Conservation (phyloP, 169 alveolate species). For the Cryptosporidium meleagridis region DNA sequence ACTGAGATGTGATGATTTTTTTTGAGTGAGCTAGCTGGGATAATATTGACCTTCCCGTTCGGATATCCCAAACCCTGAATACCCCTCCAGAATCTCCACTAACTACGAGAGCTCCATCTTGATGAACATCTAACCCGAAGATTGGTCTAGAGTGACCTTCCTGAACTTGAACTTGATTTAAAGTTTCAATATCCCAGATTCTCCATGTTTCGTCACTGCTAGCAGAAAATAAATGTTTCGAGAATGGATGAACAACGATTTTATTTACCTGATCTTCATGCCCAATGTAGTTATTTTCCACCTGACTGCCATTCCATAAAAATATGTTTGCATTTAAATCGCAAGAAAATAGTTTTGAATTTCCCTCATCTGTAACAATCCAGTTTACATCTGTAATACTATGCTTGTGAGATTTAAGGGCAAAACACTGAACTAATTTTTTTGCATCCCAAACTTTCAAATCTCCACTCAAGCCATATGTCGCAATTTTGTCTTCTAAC, state of each 20-base stretch:
- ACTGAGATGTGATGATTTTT: constrained; percentile 81
- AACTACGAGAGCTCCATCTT: constrained; percentile 88
- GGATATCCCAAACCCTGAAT: constrained; percentile 88
- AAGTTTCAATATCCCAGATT: constrained; percentile 86
- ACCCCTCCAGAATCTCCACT: constrained; percentile 90
- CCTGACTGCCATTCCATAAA: constrained; percentile 25
- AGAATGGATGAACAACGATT: constrained; percentile 24
- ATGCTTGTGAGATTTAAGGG: background rate
- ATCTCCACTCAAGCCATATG: constrained; percentile 48
- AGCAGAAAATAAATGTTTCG: constrained; percentile 49
- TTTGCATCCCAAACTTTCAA: constrained; percentile 46
- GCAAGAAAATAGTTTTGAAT: constrained; percentile 38
- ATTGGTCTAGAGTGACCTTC: constrained; percentile 88
- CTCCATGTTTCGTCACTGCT: constrained; percentile 90
- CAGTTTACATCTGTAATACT: constrained; percentile 27
- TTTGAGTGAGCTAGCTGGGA: constrained; percentile 83
- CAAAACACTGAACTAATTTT: background rate
- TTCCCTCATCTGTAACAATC: background rate
- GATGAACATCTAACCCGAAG: constrained; percentile 84
- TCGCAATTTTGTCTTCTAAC: constrained; percentile 14
- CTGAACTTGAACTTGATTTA: constrained; percentile 82
- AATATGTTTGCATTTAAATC: constrained; percentile 36
- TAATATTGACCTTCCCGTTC: constrained; percentile 87
- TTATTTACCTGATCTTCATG: constrained; percentile 65
- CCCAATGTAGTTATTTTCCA: background rate